A percentile compares a stretch with the other conserved stretches of the same genome.
These are phyloP conservation scores for Clathrospora elynae DNA, from an alignment of 2,329 filamentous ascomycete species.

Conservation along the genomic window DNA sequence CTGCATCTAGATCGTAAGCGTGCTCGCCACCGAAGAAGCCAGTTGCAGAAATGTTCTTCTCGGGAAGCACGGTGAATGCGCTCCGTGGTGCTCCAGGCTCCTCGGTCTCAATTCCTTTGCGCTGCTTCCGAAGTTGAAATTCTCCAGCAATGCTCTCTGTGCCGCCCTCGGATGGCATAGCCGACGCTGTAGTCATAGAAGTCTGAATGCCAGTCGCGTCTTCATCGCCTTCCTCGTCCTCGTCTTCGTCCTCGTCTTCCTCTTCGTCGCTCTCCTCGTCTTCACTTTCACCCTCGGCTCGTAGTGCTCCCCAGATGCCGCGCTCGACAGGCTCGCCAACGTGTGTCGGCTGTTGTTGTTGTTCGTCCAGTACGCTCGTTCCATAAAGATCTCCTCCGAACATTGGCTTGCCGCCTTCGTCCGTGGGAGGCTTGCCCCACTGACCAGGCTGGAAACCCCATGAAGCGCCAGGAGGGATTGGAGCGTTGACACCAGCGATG, in stretches of 20 bases:
- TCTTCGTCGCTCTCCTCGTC: slow-evolving; percentile 64
- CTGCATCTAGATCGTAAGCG: slow-evolving; percentile 81
- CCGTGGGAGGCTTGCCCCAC: slow-evolving; percentile 93
- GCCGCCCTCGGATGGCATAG: slow-evolving; percentile 76
- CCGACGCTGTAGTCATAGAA: slow-evolving; percentile 74
- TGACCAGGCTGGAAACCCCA: slow-evolving; percentile 97
- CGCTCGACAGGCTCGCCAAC: slow-evolving; percentile 80
- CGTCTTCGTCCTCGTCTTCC: slow-evolving; percentile 68
- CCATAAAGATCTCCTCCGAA: slow-evolving; percentile 97
- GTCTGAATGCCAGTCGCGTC: slow-evolving; percentile 68
- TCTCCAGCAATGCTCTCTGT: slow-evolving; percentile 81
- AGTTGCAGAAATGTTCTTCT: slow-evolving; percentile 81
- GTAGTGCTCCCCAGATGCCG: slow-evolving; percentile 88
- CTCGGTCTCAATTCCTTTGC: slow-evolving; percentile 82
- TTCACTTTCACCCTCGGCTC: slow-evolving; percentile 76
- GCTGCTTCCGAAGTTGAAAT: slow-evolving; percentile 87
- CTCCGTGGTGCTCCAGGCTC: slow-evolving; percentile 72
- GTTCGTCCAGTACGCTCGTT: slow-evolving; percentile 66
- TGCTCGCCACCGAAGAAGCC: slow-evolving; percentile 97
- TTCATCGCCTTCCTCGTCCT: slow-evolving; percentile 67
- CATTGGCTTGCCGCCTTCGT: slow-evolving; percentile 87
- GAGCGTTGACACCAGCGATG: slow-evolving; percentile 91
- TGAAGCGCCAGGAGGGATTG: slow-evolving; percentile 81
- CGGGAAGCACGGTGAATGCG: slow-evolving; percentile 87
- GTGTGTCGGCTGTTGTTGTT: slow-evolving; percentile 60